Percentiles rank a stretch among this genome's conserved stretches.
These are phyloP conservation scores for Hypocreales sp. DNA, from an alignment of 2,329 filamentous ascomycete species.

Conservation along the genomic window DNA sequence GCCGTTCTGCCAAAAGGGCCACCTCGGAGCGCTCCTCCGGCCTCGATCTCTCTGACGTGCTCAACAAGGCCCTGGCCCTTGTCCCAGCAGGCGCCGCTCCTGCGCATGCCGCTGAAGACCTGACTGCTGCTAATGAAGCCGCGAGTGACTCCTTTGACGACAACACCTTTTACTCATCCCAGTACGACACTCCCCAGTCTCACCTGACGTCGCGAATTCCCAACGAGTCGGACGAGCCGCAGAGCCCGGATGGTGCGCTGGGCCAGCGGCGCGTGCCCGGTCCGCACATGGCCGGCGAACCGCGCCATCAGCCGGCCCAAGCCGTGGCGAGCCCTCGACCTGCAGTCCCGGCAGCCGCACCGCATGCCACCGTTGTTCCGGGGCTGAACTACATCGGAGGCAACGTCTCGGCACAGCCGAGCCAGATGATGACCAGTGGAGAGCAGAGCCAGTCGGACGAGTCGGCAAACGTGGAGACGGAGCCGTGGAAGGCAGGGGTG, in stretches of 20 bases:
- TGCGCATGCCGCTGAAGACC: slow-evolving; percentile 38
- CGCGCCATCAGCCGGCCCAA: not conserved
- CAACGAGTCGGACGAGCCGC: slow-evolving; percentile 23
- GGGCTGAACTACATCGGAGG: slow-evolving; percentile 8
- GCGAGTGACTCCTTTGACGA: slow-evolving; percentile 76
- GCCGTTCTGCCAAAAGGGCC: slow-evolving; percentile 26
- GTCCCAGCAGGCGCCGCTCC: slow-evolving; percentile 53
- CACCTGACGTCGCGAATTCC: slow-evolving; percentile 31
- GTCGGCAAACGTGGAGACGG: slow-evolving; percentile 21
- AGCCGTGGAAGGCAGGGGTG: slow-evolving; percentile 6
- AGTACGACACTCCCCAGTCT: slow-evolving; percentile 60
- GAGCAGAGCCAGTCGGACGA: slow-evolving; percentile 26
- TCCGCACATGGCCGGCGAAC: not conserved
- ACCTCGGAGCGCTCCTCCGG: slow-evolving; percentile 42
- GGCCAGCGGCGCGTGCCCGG: no score
- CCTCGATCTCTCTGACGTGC: slow-evolving; percentile 57
- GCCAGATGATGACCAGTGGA: slow-evolving; percentile 20
- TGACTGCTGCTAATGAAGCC: slow-evolving; percentile 39
- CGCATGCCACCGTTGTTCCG: not conserved
- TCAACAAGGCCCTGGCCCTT: slow-evolving; percentile 53
- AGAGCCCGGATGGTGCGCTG: slow-evolving; percentile 5
- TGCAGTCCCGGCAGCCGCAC: no score
- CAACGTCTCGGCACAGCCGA: slow-evolving; percentile 4
- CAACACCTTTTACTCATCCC: slow-evolving; percentile 92
- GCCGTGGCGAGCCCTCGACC: not conserved